These are phyloP conservation scores for Dothideomycetes sp. DNA, from an alignment of 2,329 filamentous ascomycete genomes.

Conservation along the genomic window DNA sequence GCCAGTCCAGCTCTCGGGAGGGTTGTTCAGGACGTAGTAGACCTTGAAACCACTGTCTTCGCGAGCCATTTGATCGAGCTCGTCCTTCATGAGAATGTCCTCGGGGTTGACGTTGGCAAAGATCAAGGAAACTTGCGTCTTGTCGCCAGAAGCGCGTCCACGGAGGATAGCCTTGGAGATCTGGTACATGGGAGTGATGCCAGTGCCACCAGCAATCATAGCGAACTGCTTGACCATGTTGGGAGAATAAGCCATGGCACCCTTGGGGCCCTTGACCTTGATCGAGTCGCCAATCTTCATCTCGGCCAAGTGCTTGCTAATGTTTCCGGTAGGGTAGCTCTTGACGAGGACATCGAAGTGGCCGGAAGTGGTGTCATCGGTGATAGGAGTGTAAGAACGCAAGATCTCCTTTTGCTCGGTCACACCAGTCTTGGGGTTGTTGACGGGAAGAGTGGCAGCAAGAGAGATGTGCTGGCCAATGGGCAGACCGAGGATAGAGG, in stretches of 20 bases:
- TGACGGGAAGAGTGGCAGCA: constrained; percentile 68
- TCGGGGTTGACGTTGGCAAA: constrained; percentile 93
- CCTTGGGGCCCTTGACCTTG: constrained; percentile 88
- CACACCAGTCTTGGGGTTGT: constrained; percentile 51
- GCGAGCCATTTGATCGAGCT: constrained; percentile 68
- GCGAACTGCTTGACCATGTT: constrained; percentile 96
- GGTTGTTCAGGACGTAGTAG: constrained; percentile 94
- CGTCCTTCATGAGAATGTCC: constrained; percentile 88
- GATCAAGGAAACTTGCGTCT: constrained; percentile 84
- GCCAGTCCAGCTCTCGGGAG: constrained; percentile 82
- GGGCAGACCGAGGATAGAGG: constrained; percentile 64
- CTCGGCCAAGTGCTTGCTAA: constrained; percentile 82
- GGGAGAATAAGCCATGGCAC: constrained; percentile 92
- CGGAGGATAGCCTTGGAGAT: constrained; percentile 73
- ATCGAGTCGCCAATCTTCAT: constrained; percentile 78
- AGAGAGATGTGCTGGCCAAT: constrained; percentile 95
- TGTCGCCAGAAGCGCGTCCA: constrained; percentile 46
- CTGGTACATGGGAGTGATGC: constrained; percentile 98
- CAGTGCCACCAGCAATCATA: constrained; percentile 96
- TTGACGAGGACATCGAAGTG: constrained; percentile 97
- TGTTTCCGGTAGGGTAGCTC: constrained; percentile 94
- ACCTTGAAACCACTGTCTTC: constrained; percentile 77
- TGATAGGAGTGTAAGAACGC: constrained; percentile 87
- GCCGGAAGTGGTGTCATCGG: constrained; percentile 78
- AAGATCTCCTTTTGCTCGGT: constrained; percentile 73